Conservation (phyloP, 495 filamentous ascomycete species). For the Lasiosphaeriaceae sp. region DNA sequence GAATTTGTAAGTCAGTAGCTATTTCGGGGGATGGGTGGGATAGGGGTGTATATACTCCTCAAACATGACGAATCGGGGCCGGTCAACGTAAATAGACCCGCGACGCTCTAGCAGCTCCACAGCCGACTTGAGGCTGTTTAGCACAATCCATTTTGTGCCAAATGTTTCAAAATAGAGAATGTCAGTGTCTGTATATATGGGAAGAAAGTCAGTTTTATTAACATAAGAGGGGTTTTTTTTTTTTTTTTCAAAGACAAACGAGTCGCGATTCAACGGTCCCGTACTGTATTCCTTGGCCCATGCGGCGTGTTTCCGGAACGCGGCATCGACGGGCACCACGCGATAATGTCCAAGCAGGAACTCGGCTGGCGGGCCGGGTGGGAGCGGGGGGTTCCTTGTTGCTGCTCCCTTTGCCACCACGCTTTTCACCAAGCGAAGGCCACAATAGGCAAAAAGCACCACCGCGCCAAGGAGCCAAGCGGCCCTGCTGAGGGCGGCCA, state of each 20-base stretch:
- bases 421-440: not conserved
- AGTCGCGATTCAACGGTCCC: too few species aligned
- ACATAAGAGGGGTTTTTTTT: not conserved
- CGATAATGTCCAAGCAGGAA: constrained; percentile 41
- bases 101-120: constrained; percentile 42
- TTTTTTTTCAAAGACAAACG: not conserved
- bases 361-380: constrained; percentile 36
- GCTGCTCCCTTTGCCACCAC: too few species aligned
- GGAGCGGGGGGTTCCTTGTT: constrained; percentile 21
- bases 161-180: constrained; percentile 39
- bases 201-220: not conserved
- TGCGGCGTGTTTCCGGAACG: constrained; percentile 38
- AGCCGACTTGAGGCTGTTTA: constrained; percentile 38
- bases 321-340: constrained; percentile 33
- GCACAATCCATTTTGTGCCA: constrained; percentile 39
- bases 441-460: not conserved
- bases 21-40: not conserved
- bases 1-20: not conserved
- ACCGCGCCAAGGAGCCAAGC: not conserved
- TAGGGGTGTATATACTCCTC: constrained; percentile 29
- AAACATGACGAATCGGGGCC: constrained; percentile 46
- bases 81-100: constrained; percentile 41
- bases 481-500: too few species aligned
- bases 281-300: constrained; percentile 38
- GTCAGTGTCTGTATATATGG: constrained; percentile 25